phyloP scores from a whole-genome alignment of 345 rosid species.

The Gossypium mustelinum region DNA sequence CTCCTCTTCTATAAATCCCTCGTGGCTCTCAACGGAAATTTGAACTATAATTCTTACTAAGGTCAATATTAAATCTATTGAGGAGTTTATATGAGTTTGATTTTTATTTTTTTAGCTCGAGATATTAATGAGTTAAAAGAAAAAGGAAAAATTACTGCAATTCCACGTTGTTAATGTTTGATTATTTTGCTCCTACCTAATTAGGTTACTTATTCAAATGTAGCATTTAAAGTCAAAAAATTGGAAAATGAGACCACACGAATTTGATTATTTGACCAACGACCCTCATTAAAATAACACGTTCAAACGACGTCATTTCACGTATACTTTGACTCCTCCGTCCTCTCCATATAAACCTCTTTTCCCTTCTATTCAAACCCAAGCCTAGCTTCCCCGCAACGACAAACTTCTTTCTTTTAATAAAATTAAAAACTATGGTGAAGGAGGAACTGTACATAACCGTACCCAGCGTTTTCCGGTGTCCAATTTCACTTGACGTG shows the following conservation, averaged over 20 bases:
- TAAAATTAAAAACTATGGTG: slow-evolving; percentile 26
- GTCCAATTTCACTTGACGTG: slow-evolving; percentile 89
- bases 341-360: not conserved
- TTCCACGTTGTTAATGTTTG: too few relatives aligned
- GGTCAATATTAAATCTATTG: too few relatives aligned
- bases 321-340: not conserved
- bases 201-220: not conserved
- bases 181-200: not conserved
- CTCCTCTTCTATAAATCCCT: too few relatives aligned
- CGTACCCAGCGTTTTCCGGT: slow-evolving; percentile 75
- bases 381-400: not conserved
- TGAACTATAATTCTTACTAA: too few relatives aligned
- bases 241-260: not conserved
- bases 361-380: not conserved
- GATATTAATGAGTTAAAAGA: too few relatives aligned
- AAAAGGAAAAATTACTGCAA: too few relatives aligned
- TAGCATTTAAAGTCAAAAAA: not conserved
- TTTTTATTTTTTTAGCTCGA: too few relatives aligned
- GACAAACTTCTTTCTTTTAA: not conserved
- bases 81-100: too few relatives aligned
- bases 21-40: too few relatives aligned
- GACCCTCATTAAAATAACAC: not conserved
- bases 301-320: slow-evolving; percentile 15
- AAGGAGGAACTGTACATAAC: slow-evolving; percentile 61
- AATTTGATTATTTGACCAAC: slow-evolving; percentile 16